Evolutionary conservation across 140 eudicot species (phyloP), one percentile per base, ranked within the genome.

Genomic region (Senecio squalidus): DNA sequence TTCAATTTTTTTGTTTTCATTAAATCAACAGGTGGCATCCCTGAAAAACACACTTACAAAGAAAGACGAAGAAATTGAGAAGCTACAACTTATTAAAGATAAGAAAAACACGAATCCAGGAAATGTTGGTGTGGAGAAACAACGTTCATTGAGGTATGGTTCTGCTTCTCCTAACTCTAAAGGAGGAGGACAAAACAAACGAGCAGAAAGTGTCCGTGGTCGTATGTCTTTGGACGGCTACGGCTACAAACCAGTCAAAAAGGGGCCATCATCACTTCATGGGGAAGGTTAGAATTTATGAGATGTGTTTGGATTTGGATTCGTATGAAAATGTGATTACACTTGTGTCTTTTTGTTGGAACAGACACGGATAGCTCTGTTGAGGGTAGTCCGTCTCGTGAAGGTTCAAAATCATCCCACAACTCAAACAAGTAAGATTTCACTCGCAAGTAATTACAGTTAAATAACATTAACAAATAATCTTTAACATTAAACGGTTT

Each of bases 31-130:
- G 98, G 98, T 92, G 58, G 76, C 84, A 55, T 74, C 96, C 15
- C 85, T 87, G 0, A 92, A 79, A 78, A 76, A 62, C 70, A 64
- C 75, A n/a, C 64, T 92, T 28, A 74, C 95, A 14, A 92, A 78
- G 71, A 92, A 82, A 62, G 98, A 92, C 9, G 96, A 82, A 70
- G 95, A 87, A 79, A 87, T 92, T 46, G 98, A 84, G 66, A 53
- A 72, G 30, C 59, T 84, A 65, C 95, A 86, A 66, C 47, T 58
- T 17, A 66, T 44, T 17, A 78, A 59, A 82, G 83, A 71, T 31
- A 63, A 62, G 65, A 84, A 67, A 52, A 77, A 65, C 68, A 67
- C 9, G 1, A 56, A 51, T 36, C 67, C 66, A 33, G 56, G 67
- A 5, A 61, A 28, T 51, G 50, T 24, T 27, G 62, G 18, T 9